Conservation (phyloP, 2,329 filamentous ascomycete species). For the Leptosphaerulina australis region DNA sequence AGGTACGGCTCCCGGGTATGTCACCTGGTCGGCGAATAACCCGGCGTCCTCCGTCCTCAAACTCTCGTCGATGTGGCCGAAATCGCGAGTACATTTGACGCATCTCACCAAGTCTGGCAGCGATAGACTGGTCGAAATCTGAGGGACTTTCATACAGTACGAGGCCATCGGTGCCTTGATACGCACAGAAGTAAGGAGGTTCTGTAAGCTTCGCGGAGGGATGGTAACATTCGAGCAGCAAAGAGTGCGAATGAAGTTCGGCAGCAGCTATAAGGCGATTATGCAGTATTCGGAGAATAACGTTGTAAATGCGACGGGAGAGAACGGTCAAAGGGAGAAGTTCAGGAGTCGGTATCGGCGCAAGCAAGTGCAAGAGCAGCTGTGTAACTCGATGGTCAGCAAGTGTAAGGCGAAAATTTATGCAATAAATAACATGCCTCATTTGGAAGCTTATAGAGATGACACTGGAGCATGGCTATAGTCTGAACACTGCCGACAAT, state of each 20-base stretch:
- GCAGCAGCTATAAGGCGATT: constrained; percentile 66
- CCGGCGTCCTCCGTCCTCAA: constrained; percentile 48
- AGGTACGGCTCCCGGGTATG: constrained; percentile 54
- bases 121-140: constrained; percentile 24
- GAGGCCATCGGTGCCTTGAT: constrained; percentile 68
- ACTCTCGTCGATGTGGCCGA: constrained; percentile 65
- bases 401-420: not conserved
- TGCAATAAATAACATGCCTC: constrained; percentile 35
- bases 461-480: constrained; percentile 34
- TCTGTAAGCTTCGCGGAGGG: constrained; percentile 71
- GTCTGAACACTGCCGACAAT: not conserved
- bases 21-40: constrained; percentile 53
- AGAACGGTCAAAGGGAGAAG: constrained; percentile 62
- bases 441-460: constrained; percentile 48
- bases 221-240: constrained; percentile 81
- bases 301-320: constrained; percentile 67
- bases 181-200: constrained; percentile 71
- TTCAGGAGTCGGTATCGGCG: constrained; percentile 49
- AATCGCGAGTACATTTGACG: constrained; percentile 72
- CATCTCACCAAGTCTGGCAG: constrained; percentile 56
- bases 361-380: constrained; percentile 54
- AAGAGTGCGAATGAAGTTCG: constrained; percentile 64
- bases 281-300: constrained; percentile 68
- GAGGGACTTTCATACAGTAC: constrained; percentile 50
- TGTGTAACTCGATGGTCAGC: constrained; percentile 29